Conservation (phyloP, 2,329 filamentous ascomycete species). For the Claviceps quebecensis region DNA sequence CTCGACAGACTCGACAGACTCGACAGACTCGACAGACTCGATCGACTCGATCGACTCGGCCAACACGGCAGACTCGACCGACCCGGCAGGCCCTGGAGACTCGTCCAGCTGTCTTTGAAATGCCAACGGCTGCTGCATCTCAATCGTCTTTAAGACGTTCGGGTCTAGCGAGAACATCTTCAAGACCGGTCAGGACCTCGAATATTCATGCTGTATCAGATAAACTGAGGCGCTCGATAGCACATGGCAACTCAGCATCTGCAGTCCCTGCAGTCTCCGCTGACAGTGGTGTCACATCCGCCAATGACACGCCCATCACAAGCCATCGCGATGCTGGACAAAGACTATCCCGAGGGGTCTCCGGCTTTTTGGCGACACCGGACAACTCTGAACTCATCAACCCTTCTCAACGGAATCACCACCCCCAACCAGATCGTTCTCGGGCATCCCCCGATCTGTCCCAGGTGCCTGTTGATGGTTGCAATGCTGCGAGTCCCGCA, state of each 20-base stretch:
- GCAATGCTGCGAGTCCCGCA: slow-evolving; percentile 36
- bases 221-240: slow-evolving; percentile 21
- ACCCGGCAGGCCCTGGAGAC: not conserved
- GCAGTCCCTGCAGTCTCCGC: not conserved
- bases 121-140: slow-evolving; percentile 10
- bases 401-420: slow-evolving; percentile 23
- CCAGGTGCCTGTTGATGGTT: slow-evolving; percentile 21
- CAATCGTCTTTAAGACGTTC: not conserved
- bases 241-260: slow-evolving; percentile 11
- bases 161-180: slow-evolving; percentile 12
- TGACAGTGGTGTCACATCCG: not conserved
- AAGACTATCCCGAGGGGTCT: slow-evolving; percentile 11
- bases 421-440: slow-evolving; percentile 26
- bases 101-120: slow-evolving; percentile 17
- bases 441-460: slow-evolving; percentile 31
- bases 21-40: slow-evolving; percentile 18
- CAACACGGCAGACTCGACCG: slow-evolving; percentile 2
- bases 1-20: slow-evolving; percentile 16
- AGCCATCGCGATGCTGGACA: slow-evolving; percentile 14
- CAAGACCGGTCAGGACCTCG: slow-evolving; percentile 15
- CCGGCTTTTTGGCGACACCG: slow-evolving; percentile 39
- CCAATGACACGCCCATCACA: not conserved
- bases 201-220: slow-evolving; percentile 19
- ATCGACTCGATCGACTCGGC: slow-evolving; percentile 16
- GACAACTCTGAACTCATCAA: slow-evolving; percentile 35